Conservation (phyloP, 208 protist species). For the Acanthamoeba healyi region DNA sequence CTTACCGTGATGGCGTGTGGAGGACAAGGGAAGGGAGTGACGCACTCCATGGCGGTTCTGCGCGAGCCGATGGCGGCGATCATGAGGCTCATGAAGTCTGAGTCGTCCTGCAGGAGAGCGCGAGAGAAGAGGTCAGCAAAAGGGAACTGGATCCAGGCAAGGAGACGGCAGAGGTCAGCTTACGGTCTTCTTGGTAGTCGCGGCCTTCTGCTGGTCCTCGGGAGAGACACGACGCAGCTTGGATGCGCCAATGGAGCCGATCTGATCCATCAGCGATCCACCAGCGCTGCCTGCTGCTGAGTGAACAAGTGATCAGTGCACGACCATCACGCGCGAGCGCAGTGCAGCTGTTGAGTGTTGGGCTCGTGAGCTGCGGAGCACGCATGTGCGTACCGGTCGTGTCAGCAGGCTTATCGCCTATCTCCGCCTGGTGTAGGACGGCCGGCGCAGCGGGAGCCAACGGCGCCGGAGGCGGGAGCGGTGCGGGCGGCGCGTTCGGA, state of each 20-base stretch:
- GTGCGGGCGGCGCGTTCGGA: background rate
- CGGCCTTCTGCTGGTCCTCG: background rate
- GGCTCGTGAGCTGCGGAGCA: no score
- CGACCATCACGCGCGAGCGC: background rate
- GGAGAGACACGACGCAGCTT: background rate
- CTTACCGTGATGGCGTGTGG: background rate
- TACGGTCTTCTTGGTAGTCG: background rate
- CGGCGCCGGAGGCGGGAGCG: background rate
- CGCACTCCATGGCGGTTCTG: constrained; percentile 2
- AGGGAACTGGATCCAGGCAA: background rate
- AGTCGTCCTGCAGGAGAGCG: background rate
- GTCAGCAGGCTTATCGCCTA: background rate
- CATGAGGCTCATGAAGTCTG: constrained; percentile 49
- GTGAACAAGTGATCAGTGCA: no score
- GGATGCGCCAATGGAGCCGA: background rate
- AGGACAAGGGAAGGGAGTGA: background rate
- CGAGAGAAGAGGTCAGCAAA: background rate
- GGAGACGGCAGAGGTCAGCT: background rate
- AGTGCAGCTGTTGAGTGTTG: no score
- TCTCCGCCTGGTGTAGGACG: background rate
- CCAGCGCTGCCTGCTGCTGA: background rate
- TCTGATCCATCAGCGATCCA: constrained; percentile 13
- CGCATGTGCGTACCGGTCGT: no score
- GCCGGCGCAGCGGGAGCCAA: background rate
- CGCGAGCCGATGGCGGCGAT: constrained; percentile 22